Base-by-base conservation (phyloP, 352 stramenopile species). In the Pythium sp. region DNA sequence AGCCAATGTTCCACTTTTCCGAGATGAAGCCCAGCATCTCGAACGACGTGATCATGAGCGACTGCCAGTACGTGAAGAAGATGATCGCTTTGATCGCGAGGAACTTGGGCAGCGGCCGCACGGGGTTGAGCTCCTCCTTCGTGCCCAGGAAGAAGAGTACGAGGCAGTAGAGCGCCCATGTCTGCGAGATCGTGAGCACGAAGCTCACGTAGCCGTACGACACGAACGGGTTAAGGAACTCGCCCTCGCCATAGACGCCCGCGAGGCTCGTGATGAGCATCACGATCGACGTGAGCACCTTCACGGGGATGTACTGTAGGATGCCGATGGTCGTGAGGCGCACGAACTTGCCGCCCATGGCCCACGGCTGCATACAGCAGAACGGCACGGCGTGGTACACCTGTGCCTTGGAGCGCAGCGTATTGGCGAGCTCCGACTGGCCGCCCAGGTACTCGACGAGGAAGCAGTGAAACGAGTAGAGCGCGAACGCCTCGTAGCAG, bases 1-100 rank as follows among this genome's bases (percentile, higher is more conserved):
- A 96, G 5, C 89, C 85, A 38, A 95, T 97, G 61, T 86, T 76
- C 85, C 84, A 95, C 64, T 87, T 82, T 26, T 89, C 89, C 53
- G 80, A 91, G 72, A 98, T 97, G 47, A 92, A 74, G 2, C 91
- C 92, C 47, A 95, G 70, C 55, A 89, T 91, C 68, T 97, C 90
- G 56, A 98, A 71, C 61, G 94, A 76, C 54, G 83, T 92, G 75
- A 98, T 97, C 72, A 97, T 79, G 55, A 98, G 76, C 32, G 83
- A 93, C 81, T 98, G 94, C 94, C 94, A 98, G 77, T 95, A 98
- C 28, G 91, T 97, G 68, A 98, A 97, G 76, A 98, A 98, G 46
- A 98, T 97, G 63, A 98, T 95, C 5, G 86, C 88, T 69, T 98
- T 98, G 72, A 98, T 97, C 5, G 87, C 88, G 41, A 98, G 67